These are phyloP conservation scores for Diplotaxis tenuifolia DNA, from an alignment of 345 rosid species.

Conservation along the genomic window DNA sequence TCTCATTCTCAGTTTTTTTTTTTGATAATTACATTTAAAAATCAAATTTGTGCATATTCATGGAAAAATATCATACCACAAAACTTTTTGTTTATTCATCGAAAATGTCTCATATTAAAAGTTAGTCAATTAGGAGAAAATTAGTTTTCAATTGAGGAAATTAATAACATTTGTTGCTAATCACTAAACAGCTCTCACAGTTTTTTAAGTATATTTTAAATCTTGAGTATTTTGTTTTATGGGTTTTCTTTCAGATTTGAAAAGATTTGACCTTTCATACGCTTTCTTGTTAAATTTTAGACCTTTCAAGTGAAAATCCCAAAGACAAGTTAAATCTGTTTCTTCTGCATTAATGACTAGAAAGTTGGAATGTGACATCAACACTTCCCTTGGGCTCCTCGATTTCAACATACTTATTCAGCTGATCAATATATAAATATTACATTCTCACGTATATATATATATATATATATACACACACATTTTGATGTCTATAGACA, in stretches of 20 bases:
- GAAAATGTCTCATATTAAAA: conserved; percentile 5
- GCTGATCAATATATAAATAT: background rate
- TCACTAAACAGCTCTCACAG: background rate
- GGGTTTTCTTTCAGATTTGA: conserved; percentile 32
- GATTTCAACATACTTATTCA: conserved; percentile 13
- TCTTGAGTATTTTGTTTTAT: background rate
- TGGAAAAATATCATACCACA: conserved; percentile 2
- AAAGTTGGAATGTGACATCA: conserved; percentile 40
- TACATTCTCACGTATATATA: conserved; percentile 15
- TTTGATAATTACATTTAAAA: background rate
- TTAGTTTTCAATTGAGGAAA: background rate
- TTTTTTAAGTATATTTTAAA: background rate
- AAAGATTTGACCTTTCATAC: conserved; percentile 40
- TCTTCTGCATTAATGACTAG: conserved; percentile 26
- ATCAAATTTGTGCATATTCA: conserved; percentile 13
- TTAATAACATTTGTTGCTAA: background rate
- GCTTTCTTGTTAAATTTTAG: conserved; percentile 33
- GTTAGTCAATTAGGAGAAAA: background rate
- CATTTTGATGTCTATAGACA: conserved; percentile 22
- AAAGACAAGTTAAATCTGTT: conserved; percentile 16
- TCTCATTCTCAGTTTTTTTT: background rate
- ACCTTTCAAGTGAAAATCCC: conserved; percentile 36
- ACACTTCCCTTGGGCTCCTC: conserved; percentile 27
- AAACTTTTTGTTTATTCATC: background rate
- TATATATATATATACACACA: conserved; percentile 3